Conservation (phyloP, 2,329 filamentous ascomycete species). For the Aspergillus melleus region DNA sequence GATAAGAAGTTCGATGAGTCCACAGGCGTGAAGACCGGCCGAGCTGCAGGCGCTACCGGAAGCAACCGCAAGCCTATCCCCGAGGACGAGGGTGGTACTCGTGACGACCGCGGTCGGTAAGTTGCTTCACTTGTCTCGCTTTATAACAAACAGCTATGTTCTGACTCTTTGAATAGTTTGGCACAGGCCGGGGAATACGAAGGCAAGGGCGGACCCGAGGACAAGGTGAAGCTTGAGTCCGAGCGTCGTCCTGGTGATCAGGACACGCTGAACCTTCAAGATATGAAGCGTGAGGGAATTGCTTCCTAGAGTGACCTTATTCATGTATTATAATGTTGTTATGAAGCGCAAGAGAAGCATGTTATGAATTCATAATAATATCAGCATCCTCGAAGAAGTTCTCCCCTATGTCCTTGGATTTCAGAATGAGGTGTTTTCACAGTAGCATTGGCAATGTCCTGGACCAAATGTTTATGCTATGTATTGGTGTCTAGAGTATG, state of each 20-base stretch:
- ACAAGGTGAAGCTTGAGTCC: constrained; percentile 30
- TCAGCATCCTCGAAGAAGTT: neutral
- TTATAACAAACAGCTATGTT: constrained; percentile 1
- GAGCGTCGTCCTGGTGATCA: constrained; percentile 30
- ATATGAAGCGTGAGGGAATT: constrained; percentile 24
- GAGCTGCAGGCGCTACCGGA: constrained; percentile 32
- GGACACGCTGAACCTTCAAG: constrained; percentile 25
- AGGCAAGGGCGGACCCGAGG: constrained; percentile 37
- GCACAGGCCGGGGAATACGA: constrained; percentile 39
- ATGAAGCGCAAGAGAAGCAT: neutral
- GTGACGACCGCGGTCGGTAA: constrained; percentile 40
- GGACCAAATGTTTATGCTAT: no score
- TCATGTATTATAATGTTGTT: neutral
- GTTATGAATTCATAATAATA: neutral
- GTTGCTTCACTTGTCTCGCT: constrained; percentile 6
- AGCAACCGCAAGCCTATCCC: constrained; percentile 43
- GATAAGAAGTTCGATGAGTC: constrained; percentile 38
- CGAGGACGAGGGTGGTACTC: constrained; percentile 42
- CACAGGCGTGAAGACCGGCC: constrained; percentile 38
- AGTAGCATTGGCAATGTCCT: no score
- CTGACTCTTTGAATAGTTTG: constrained; percentile 24
- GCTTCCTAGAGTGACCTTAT: constrained; percentile 6
- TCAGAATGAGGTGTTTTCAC: no score
- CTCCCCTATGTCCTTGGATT: neutral
- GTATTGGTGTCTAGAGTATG: no score